phyloP scores from a whole-genome alignment of 192 early-diverging fungal species.

The Diversispora eburnea region DNA sequence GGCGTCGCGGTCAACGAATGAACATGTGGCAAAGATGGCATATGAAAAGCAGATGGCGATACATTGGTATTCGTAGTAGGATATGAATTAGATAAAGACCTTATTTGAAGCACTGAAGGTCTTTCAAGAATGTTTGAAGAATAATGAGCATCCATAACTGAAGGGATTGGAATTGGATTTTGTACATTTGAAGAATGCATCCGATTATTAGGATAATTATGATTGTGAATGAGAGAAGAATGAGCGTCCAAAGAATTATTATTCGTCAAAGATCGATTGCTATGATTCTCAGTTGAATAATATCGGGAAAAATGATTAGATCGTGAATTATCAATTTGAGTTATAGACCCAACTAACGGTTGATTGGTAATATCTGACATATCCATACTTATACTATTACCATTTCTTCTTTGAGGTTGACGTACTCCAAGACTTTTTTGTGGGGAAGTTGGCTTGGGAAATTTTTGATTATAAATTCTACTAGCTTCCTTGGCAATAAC shows the following conservation, averaged over 20 bases:
- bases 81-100: constrained; percentile 1
- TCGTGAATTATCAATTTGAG: not conserved
- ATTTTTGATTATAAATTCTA: constrained; percentile 21
- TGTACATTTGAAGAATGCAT: constrained; percentile 11
- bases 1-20: not conserved
- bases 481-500: constrained; percentile 10
- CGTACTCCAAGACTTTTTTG: not conserved
- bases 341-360: not conserved
- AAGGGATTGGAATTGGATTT: not conserved
- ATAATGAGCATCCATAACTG: not conserved
- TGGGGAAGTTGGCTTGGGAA: not conserved
- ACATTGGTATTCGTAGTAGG: not conserved
- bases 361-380: not conserved
- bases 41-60: not conserved
- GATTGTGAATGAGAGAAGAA: not conserved
- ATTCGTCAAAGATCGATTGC: constrained; percentile 6
- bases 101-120: not conserved
- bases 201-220: not conserved
- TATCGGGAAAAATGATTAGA: not conserved
- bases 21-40: constrained; percentile 5
- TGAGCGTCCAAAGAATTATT: not conserved
- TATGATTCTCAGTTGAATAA: constrained; percentile 1
- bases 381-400: not conserved
- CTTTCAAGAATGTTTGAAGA: not conserved
- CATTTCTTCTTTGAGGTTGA: not conserved